These are phyloP conservation scores for Fistulifera solaris DNA, from an alignment of 108 stramenopile genomes.

Conservation along the genomic window DNA sequence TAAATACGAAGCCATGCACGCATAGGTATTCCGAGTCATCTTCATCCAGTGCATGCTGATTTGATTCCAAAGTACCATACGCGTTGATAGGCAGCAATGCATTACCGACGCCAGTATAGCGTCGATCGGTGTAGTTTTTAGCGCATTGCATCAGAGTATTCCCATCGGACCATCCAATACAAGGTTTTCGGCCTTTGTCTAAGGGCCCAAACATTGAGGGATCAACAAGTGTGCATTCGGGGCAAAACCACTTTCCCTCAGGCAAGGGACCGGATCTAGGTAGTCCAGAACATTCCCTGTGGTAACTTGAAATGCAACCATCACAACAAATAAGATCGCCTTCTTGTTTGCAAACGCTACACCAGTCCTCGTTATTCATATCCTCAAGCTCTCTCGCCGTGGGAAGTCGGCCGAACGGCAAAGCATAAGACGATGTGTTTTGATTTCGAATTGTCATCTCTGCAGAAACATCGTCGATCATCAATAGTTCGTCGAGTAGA, in stretches of 20 bases:
- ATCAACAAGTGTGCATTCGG: constrained; percentile 64
- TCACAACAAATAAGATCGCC: constrained; percentile 82
- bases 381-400: constrained; percentile 35
- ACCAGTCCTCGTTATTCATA: constrained; percentile 61
- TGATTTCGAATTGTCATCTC: constrained; percentile 41
- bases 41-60: background rate
- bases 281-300: constrained; percentile 50
- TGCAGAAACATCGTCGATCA: constrained; percentile 38
- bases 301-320: constrained; percentile 64
- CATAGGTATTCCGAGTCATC: constrained; percentile 4
- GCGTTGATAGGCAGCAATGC: too few relatives aligned
- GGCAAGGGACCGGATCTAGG: constrained; percentile 23
- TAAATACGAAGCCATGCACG: constrained; percentile 20
- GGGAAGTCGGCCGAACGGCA: constrained; percentile 35
- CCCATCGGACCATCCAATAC: constrained; percentile 59
- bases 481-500: constrained; percentile 63
- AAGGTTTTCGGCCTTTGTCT: constrained; percentile 36
- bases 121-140: background rate
- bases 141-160: background rate
- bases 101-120: background rate
- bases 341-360: constrained; percentile 56
- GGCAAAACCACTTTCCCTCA: constrained; percentile 72
- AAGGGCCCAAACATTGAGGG: constrained; percentile 48
- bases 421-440: constrained; percentile 6
- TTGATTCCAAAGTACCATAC: too few relatives aligned